These are phyloP conservation scores for Solioccasus polychromus DNA, from an alignment of 768 basidiomycete species.

Conservation along the genomic window DNA sequence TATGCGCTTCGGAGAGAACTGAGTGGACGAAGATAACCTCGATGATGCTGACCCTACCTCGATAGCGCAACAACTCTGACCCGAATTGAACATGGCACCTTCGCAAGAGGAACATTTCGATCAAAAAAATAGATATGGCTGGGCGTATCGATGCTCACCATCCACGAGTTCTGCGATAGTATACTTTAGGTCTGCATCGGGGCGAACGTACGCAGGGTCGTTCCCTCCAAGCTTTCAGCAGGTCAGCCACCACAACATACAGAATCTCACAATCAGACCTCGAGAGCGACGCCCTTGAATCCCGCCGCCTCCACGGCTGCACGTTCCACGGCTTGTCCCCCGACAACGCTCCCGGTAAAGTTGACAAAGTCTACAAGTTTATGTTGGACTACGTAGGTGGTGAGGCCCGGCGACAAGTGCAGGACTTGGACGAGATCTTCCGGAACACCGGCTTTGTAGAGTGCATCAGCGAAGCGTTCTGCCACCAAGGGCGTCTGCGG, in stretches of 20 bases:
- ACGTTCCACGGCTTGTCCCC: slow-evolving; percentile 70
- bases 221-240: slow-evolving; percentile 85
- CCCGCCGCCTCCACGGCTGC: slow-evolving; percentile 62
- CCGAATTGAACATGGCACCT: slow-evolving; percentile 96
- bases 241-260: slow-evolving; percentile 1
- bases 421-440: slow-evolving; percentile 68
- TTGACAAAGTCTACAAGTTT: slow-evolving; percentile 73
- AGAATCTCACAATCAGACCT: slow-evolving; percentile 43
- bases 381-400: slow-evolving; percentile 60
- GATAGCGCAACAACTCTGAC: slow-evolving; percentile 93
- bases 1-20: slow-evolving; percentile 57
- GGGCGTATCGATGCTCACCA: slow-evolving; percentile 45
- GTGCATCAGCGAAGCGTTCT: slow-evolving; percentile 70
- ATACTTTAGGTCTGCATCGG: slow-evolving; percentile 82
- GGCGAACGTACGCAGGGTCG: slow-evolving; percentile 93
- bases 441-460: slow-evolving; percentile 78
- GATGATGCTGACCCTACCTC: slow-evolving; percentile 54
- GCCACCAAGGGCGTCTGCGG: slow-evolving; percentile 93
- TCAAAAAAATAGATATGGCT: not conserved
- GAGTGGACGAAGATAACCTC: not conserved
- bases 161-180: slow-evolving; percentile 87
- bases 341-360: slow-evolving; percentile 87
- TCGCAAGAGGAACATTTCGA: not conserved
- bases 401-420: slow-evolving; percentile 66
- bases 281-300: slow-evolving; percentile 86